These are phyloP conservation scores for Verticillium zaregamsianum DNA, from an alignment of 2,329 filamentous ascomycete species.

Conservation along the genomic window DNA sequence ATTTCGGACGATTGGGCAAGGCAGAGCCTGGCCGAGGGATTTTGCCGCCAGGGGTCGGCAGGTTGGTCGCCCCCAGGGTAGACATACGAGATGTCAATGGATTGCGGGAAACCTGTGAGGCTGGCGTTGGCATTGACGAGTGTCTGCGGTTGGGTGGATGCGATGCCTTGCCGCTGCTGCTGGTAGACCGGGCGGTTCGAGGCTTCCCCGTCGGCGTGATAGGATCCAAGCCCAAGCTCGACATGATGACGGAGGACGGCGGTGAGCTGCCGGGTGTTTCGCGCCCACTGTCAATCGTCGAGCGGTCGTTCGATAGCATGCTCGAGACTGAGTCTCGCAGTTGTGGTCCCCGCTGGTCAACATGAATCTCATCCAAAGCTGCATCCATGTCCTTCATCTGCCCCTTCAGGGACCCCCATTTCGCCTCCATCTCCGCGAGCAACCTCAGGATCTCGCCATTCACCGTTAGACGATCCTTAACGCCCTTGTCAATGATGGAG, in stretches of 20 bases:
- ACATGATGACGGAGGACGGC: conserved; percentile 59
- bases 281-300: conserved; percentile 62
- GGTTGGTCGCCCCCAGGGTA: conserved; percentile 43
- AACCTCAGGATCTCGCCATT: conserved; percentile 92
- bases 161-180: conserved; percentile 39
- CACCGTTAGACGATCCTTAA: conserved; percentile 89
- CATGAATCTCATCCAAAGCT: conserved; percentile 67
- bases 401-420: conserved; percentile 71
- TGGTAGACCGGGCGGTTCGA: conserved; percentile 43
- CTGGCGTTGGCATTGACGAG: conserved; percentile 43
- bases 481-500: conserved; percentile 91
- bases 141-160: conserved; percentile 41
- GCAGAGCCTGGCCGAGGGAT: conserved; percentile 41
- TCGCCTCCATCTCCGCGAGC: conserved; percentile 78
- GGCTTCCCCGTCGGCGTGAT: conserved; percentile 37
- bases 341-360: conserved; percentile 62
- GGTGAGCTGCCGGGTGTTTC: conserved; percentile 69
- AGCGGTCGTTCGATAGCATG: conserved; percentile 79
- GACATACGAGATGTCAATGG: conserved; percentile 40
- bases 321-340: conserved; percentile 91
- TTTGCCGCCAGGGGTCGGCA: conserved; percentile 33
- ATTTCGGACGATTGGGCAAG: conserved; percentile 59
- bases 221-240: conserved; percentile 45
- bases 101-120: conserved; percentile 35
- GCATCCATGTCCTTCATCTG: conserved; percentile 75